Conservation (phyloP, 352 stramenopile species). For the Phytophthora sojae region DNA sequence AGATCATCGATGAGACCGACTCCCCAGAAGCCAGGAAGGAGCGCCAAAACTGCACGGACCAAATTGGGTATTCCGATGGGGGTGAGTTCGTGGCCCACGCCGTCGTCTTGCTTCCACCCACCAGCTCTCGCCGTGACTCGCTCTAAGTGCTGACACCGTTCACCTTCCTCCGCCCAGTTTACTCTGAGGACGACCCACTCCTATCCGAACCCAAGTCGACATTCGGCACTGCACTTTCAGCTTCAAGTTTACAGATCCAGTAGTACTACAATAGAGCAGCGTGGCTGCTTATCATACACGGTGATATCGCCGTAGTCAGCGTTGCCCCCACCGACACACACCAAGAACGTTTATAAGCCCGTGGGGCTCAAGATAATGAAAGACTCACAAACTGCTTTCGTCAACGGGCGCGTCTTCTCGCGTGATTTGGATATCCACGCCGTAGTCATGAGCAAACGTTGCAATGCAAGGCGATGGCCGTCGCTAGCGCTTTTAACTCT, state of each 20-base stretch:
- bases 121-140: constrained; percentile 24
- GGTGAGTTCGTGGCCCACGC: constrained; percentile 43
- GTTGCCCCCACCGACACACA: background rate
- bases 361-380: background rate
- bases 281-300: constrained; percentile 1
- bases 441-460: constrained; percentile 11
- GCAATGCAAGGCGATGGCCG: constrained; percentile 1
- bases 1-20: constrained; percentile 97
- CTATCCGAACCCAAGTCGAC: constrained; percentile 16
- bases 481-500: constrained; percentile 4
- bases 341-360: background rate
- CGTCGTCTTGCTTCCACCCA: constrained; percentile 24
- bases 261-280: constrained; percentile 4
- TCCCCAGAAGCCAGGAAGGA: constrained; percentile 52
- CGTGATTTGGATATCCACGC: constrained; percentile 16
- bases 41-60: constrained; percentile 58
- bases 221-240: constrained; percentile 24
- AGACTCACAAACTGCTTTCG: background rate
- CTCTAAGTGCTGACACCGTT: constrained; percentile 30
- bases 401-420: constrained; percentile 29
- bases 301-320: constrained; percentile 7
- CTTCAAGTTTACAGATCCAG: constrained; percentile 4
- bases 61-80: constrained; percentile 63
- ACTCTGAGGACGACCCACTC: constrained; percentile 33
- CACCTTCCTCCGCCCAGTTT: constrained; percentile 22